Base-by-base conservation (phyloP, 257 asterid species). In the Verbascum thapsus region DNA sequence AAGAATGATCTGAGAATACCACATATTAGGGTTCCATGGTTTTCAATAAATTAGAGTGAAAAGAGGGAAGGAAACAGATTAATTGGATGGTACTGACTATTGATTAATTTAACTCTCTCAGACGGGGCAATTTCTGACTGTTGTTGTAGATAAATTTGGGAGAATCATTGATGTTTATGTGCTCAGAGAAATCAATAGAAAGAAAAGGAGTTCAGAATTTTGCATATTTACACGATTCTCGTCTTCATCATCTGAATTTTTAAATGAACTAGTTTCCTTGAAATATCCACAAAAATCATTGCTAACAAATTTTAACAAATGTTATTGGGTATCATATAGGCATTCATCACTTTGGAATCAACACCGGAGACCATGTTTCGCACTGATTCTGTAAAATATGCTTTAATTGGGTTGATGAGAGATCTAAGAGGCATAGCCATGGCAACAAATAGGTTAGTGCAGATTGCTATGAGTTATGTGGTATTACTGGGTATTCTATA, bases 341-440 rank as follows among this genome's bases (percentile, higher is more conserved):
- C 82, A 32, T 89, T 94, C 56, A 54, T 82, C 63, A 87, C 79
- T 61, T 77, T 94, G 80, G 88, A 81, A 81, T 82, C 94, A 59
- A 82, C 87, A 42, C 91, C 90, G 0, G 99, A 89, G 75, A 69
- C 82, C 53, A 62, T 94, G 83, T 94, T 89, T 72, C 85, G 96
- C 76, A 79, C 87, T 16, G 96, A 94, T 68, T 74, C 80, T 56
- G 97, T 89, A 54, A 94, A 94, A 70, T 88, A 85, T 81, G 88
- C 90, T 57, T 74, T 94, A 58, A 84, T 90, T 72, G 99, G 99
- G 58, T 74, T 94, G 88, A 94, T 81, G 97, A 94, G 99, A 81
- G 99, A 89, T 81, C 85, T 94, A 37, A 82, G 99, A 75, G 99
- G 99, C 42, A 76, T 90, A 73, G 85, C 91, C 43, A 87, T 87